Base-by-base conservation (phyloP, 2,329 filamentous ascomycete species). In the Acephala macrosclerotiorum region DNA sequence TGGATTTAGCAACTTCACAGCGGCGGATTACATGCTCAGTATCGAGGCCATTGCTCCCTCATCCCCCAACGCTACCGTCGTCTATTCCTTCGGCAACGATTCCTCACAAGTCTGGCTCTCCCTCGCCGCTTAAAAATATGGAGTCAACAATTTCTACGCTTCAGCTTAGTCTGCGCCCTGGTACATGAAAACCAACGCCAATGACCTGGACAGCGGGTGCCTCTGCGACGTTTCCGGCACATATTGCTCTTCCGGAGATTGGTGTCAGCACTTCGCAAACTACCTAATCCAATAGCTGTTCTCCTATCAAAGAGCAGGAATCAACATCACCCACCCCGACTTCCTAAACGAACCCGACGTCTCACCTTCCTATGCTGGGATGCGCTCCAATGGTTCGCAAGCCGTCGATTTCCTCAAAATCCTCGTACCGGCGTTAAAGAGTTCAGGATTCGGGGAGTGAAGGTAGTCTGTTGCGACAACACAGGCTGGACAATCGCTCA, bases 21-120 rank as follows among this genome's bases (percentile, higher is more conserved):
- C 45, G 7, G 9, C 5, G 6, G 45, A 49, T 25, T 49, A 49
- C n/a, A 49, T 49, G 45, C 45, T 49, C 29, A 26, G n/a, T 38
- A 59, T 42, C 35, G 38, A 59, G 22, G 18, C 57, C 36, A 18
- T 11, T 14, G 33, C 57, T 33, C 79, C 45, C n/a, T 20, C 18
- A n/a, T 9, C 20, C n/a, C 20, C 45, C 81, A 1, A 74, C 67
- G 1, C 77, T 74, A 4, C 72, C 72, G 33, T 80, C 81, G 70
- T 77, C 14, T 85, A 84, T 59, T 68, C 73, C 22, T 83, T 80
- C 61, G 74, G 74, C 25, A 78, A 82, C 60, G 80, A 84, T 58
- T 74, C 76, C 16, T 81, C 82, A 8, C 84, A 86, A 75, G 74
- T 87, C 22, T 85, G 80, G 76, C 77, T 87, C 59, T 80, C 80